phyloP scores from a whole-genome alignment of 2,329 filamentous ascomycete species.

The Pseudocercospora vitis region DNA sequence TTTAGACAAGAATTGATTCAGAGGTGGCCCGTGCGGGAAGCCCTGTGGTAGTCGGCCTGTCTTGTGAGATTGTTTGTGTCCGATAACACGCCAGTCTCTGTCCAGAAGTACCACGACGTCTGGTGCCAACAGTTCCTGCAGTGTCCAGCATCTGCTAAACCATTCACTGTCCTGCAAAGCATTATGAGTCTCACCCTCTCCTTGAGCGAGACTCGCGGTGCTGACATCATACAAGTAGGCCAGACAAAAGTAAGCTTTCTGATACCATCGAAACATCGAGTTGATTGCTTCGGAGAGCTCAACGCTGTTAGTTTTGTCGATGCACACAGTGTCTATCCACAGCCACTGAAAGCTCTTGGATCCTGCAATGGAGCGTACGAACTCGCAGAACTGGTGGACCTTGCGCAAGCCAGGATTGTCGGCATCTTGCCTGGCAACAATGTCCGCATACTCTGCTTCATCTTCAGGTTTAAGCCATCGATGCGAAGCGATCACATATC shows the following conservation, averaged over 20 bases:
- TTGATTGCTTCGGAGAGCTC: slow-evolving; percentile 27
- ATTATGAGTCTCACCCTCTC: not conserved
- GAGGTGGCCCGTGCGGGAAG: not conserved
- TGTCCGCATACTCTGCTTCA: slow-evolving; percentile 6
- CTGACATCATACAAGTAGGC: slow-evolving; percentile 22
- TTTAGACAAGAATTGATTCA: slow-evolving; percentile 2
- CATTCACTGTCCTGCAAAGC: slow-evolving; percentile 11
- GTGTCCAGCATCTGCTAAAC: slow-evolving; percentile 10
- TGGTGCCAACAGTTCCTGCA: slow-evolving; percentile 19
- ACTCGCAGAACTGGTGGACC: slow-evolving; percentile 10
- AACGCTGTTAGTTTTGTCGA: slow-evolving; percentile 22
- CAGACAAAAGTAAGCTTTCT: slow-evolving; percentile 21
- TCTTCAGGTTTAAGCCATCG: slow-evolving; percentile 1
- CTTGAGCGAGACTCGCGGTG: not conserved
- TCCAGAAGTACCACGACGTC: slow-evolving; percentile 12
- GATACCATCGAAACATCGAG: slow-evolving; percentile 29
- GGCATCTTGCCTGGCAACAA: slow-evolving; percentile 3
- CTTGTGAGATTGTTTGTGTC: slow-evolving; percentile 12
- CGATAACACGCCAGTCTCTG: slow-evolving; percentile 14
- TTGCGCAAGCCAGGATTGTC: slow-evolving; percentile 7
- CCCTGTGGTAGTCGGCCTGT: not conserved
- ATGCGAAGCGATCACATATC: slow-evolving; percentile 11
- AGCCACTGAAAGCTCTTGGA: slow-evolving; percentile 2
- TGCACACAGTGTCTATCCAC: slow-evolving; percentile 30
- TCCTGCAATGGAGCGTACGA: not conserved